Conservation (phyloP, 2,329 filamentous ascomycete genomes). For the Pseudogymnoascus sp. region DNA sequence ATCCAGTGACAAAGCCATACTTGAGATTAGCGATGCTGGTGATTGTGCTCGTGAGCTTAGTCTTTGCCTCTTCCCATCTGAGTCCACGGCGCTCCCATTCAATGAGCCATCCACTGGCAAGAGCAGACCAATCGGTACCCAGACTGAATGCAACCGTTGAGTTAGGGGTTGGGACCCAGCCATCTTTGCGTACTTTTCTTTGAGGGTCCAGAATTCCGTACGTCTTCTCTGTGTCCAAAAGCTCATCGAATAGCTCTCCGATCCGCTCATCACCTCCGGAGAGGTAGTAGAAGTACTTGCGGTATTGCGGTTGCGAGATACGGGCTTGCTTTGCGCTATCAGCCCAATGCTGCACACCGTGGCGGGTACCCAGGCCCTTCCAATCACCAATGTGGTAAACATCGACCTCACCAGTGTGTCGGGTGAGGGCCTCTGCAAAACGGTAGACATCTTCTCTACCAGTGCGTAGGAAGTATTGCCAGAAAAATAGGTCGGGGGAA, state of each 20-base stretch:
- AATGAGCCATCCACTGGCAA: constrained; percentile 52
- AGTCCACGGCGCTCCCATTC: constrained; percentile 54
- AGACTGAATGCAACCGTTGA: constrained; percentile 44
- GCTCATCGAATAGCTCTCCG: constrained; percentile 22
- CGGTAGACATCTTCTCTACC: constrained; percentile 52
- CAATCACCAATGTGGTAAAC: constrained; percentile 54
- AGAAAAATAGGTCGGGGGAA: constrained; percentile 56
- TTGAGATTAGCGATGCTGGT: constrained; percentile 48
- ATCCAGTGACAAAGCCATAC: constrained; percentile 54
- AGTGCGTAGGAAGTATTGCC: constrained; percentile 56
- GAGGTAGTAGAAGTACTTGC: constrained; percentile 41
- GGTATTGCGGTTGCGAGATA: constrained; percentile 52
- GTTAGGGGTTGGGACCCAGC: constrained; percentile 40
- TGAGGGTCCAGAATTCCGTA: constrained; percentile 50
- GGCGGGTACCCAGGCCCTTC: constrained; percentile 55
- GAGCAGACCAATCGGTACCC: constrained; percentile 53
- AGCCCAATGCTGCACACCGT: constrained; percentile 56
- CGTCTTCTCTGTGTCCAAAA: constrained; percentile 47
- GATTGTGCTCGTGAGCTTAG: constrained; percentile 44
- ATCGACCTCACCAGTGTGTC: constrained; percentile 57
- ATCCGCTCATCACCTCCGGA: constrained; percentile 23
- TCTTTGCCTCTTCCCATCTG: constrained; percentile 45
- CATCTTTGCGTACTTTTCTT: constrained; percentile 52
- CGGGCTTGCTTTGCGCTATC: constrained; percentile 58
- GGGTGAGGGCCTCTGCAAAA: constrained; percentile 51